Conservation (phyloP, 345 rosid genomes). For the Populus alba region DNA sequence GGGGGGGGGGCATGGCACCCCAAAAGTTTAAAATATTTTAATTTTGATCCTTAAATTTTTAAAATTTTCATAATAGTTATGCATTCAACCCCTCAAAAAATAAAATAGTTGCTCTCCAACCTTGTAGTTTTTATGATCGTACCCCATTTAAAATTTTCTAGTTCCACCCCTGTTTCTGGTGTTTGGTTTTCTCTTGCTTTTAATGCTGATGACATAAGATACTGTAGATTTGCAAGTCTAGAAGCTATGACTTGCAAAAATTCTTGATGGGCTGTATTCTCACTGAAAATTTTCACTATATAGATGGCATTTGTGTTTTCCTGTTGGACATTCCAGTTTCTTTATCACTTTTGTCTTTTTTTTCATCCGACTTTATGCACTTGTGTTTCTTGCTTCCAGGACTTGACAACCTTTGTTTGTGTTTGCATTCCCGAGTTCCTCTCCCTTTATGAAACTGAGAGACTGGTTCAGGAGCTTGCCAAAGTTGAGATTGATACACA, state of each 20-base stretch:
- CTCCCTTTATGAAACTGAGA: conserved; percentile 95
- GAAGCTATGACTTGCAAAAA: background rate
- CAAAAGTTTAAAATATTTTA: too few relatives aligned
- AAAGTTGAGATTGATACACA: conserved; percentile 97
- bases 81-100: too few relatives aligned
- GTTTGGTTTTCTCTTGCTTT: background rate
- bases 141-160: too few relatives aligned
- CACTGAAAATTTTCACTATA: background rate
- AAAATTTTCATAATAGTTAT: too few relatives aligned
- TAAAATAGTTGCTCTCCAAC: too few relatives aligned
- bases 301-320: background rate
- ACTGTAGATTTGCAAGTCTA: background rate
- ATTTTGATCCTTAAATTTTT: too few relatives aligned
- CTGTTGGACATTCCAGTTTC: background rate
- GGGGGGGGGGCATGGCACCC: too few relatives aligned
- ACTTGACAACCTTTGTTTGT: conserved; percentile 91
- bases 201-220: background rate
- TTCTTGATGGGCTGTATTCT: background rate
- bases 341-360: background rate
- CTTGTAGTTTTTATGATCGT: too few relatives aligned
- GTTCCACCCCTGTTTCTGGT: too few relatives aligned
- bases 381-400: conserved; percentile 46
- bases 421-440: conserved; percentile 99
- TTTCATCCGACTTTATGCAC: conserved; percentile 2
- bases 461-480: conserved; percentile 97